A percentile compares a stretch with the other conserved stretches of the same genome.
Evolutionary conservation across 2,329 filamentous ascomycete genomes (phyloP).

Genomic region (Phaeoacremonium minimum): DNA sequence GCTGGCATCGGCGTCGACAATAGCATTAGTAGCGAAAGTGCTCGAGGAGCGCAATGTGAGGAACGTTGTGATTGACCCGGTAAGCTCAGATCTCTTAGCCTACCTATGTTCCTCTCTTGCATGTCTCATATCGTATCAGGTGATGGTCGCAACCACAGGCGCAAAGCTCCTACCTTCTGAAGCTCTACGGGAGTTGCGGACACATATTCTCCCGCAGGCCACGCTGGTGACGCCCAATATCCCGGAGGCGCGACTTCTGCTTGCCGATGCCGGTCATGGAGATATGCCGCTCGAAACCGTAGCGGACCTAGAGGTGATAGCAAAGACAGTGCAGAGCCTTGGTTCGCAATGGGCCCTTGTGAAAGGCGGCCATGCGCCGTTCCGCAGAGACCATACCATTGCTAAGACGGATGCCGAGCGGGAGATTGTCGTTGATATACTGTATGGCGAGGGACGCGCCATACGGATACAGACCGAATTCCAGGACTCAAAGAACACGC

Average conservation of each 20-base stretch:
- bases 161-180: conserved; percentile 61
- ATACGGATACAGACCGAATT: conserved; percentile 67
- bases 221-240: conserved; percentile 75
- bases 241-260: conserved; percentile 65
- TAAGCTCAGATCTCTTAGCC: conserved; percentile 30
- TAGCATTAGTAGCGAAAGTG: conserved; percentile 63
- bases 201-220: conserved; percentile 58
- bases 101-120: neutral
- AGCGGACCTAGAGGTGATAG: conserved; percentile 65
- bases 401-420: conserved; percentile 56
- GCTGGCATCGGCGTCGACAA: conserved; percentile 70
- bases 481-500: conserved; percentile 73
- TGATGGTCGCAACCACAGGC: conserved; percentile 88
- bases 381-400: conserved; percentile 58
- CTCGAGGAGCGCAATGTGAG: conserved; percentile 54
- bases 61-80: conserved; percentile 69
- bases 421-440: conserved; percentile 69
- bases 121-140: conserved; percentile 43
- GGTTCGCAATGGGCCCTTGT: conserved; percentile 79
- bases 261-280: conserved; percentile 45
- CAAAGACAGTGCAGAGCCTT: conserved; percentile 58
- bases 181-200: conserved; percentile 58
- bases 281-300: conserved; percentile 44
- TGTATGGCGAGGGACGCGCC: conserved; percentile 57
- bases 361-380: conserved; percentile 87